Evolutionary conservation across 768 basidiomycete genomes (phyloP).

Genomic region (Astraeus odoratus): DNA sequence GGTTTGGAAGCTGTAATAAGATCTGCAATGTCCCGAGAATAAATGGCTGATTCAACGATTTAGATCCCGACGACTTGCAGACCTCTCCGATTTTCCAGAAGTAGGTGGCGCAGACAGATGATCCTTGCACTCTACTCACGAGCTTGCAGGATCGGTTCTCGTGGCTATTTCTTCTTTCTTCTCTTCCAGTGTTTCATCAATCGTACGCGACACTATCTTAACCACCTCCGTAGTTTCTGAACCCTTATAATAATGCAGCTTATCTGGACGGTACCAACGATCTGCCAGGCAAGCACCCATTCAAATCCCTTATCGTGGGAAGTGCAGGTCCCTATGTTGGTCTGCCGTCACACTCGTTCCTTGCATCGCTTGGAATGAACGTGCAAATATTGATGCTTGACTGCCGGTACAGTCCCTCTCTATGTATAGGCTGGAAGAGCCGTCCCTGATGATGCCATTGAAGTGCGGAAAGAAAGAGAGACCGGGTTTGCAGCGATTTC

Average conservation of each 20-base stretch:
- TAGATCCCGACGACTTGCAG: slow-evolving; percentile 81
- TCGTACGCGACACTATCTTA: slow-evolving; percentile 34
- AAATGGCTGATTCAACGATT: background rate
- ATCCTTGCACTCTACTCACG: background rate
- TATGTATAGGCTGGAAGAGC: background rate
- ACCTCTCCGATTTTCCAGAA: slow-evolving; percentile 61
- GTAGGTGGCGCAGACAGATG: slow-evolving; percentile 31
- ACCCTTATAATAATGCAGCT: slow-evolving; percentile 10
- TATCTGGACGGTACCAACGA: slow-evolving; percentile 65
- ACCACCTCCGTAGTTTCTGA: slow-evolving; percentile 2
- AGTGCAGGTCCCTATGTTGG: slow-evolving; percentile 70
- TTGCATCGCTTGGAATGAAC: slow-evolving; percentile 75
- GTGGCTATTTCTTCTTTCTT: slow-evolving; percentile 89
- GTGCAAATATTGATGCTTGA: slow-evolving; percentile 71
- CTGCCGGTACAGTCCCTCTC: slow-evolving; percentile 52
- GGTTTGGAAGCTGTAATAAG: slow-evolving; percentile 72
- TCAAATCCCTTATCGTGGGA: slow-evolving; percentile 71
- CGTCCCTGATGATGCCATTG: slow-evolving; percentile 3
- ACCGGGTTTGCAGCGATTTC: slow-evolving; percentile 67
- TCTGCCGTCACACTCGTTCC: slow-evolving; percentile 74
- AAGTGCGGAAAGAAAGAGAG: slow-evolving; percentile 80
- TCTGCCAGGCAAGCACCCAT: slow-evolving; percentile 51
- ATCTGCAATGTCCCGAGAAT: background rate
- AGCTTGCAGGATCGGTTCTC: slow-evolving; percentile 61
- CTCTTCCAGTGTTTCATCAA: slow-evolving; percentile 92